Conservation (phyloP, 2,329 filamentous ascomycete genomes). For the Pseudogymnoascus sp. region DNA sequence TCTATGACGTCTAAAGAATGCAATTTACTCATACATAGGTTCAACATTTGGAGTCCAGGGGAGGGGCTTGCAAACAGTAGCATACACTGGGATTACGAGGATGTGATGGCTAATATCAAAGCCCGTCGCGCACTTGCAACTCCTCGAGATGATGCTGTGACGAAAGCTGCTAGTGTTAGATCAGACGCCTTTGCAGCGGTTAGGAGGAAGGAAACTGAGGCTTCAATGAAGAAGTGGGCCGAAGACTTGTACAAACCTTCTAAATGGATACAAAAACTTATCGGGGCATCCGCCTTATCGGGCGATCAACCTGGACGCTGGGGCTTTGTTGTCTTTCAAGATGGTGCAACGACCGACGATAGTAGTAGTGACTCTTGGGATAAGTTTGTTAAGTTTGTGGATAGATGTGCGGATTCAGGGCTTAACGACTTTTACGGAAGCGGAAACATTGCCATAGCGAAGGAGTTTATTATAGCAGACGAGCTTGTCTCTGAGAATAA, state of each 20-base stretch:
- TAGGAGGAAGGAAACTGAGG: background rate
- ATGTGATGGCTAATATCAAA: background rate
- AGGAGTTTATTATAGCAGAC: background rate
- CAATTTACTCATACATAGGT: background rate
- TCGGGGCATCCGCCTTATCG: background rate
- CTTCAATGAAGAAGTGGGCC: background rate
- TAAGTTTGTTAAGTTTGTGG: background rate
- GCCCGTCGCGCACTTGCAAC: background rate
- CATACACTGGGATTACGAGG: background rate
- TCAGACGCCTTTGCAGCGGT: background rate
- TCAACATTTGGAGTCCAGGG: background rate
- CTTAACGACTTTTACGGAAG: no score
- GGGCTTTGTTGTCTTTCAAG: background rate
- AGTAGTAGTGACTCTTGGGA: background rate
- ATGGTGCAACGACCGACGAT: background rate
- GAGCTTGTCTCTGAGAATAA: background rate
- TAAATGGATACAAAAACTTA: slow-evolving; percentile 1
- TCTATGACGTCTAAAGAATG: background rate
- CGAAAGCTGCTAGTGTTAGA: background rate
- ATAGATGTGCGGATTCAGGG: background rate
- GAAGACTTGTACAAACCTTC: background rate
- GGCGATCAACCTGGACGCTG: background rate
- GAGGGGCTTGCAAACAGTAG: background rate
- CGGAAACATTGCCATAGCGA: background rate
- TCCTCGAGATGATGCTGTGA: background rate